These are phyloP conservation scores for Cornus florida DNA, from an alignment of 148 eudicot genomes.

Conservation along the genomic window DNA sequence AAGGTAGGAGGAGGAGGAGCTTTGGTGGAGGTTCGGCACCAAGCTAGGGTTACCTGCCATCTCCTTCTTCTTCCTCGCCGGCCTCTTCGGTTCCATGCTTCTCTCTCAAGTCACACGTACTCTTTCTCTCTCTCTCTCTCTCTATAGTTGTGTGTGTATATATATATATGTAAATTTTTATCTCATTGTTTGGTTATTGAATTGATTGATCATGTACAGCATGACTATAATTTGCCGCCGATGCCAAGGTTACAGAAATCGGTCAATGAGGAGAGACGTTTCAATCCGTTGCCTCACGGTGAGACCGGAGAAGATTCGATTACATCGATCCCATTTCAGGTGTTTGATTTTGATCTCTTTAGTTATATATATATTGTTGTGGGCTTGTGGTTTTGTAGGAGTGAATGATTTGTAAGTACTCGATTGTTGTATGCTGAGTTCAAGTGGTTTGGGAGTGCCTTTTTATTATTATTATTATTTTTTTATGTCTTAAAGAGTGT, in stretches of 20 bases:
- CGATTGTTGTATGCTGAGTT: not conserved
- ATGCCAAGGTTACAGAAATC: slow-evolving; percentile 35
- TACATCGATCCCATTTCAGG: slow-evolving; percentile 79
- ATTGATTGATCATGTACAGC: slow-evolving; percentile 18
- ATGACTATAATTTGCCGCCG: slow-evolving; percentile 31
- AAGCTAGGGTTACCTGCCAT: slow-evolving; percentile 61
- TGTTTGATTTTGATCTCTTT: slow-evolving; percentile 11
- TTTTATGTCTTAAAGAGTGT: not conserved
- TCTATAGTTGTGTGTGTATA: not conserved
- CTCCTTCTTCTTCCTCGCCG: slow-evolving; percentile 68
- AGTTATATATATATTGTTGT: too few species aligned
- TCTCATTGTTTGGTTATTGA: not conserved
- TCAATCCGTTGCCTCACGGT: slow-evolving; percentile 60
- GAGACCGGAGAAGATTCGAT: slow-evolving; percentile 67
- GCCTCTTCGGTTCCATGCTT: slow-evolving; percentile 71
- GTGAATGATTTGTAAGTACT: not conserved
- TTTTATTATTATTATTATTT: too few species aligned
- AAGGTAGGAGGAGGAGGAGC: slow-evolving; percentile 34
- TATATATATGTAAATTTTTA: not conserved
- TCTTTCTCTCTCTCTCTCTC: too few species aligned
- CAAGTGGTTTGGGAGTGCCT: not conserved
- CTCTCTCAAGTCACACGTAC: slow-evolving; percentile 39
- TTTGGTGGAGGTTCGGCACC: slow-evolving; percentile 39
- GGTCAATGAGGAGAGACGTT: slow-evolving; percentile 24
- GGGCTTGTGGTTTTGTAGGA: too few species aligned